A percentile compares a stretch with the other conserved stretches of the same genome.
Conservation (phyloP, 169 alveolate genomes). For the Plasmodium gallinaceum region DNA sequence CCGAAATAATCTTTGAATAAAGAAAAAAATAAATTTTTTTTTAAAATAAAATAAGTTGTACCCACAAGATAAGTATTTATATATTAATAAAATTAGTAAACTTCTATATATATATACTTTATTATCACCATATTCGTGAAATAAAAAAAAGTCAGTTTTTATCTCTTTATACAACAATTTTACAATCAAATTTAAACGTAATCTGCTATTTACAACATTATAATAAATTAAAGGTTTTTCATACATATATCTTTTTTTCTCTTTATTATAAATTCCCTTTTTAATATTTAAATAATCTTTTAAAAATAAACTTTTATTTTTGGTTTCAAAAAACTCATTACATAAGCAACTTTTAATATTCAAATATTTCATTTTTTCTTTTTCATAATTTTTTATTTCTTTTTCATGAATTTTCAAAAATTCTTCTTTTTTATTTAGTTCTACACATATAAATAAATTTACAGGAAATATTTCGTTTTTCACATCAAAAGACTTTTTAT, state of each 20-base stretch:
- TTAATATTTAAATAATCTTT: no score
- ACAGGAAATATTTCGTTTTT: constrained; percentile 58
- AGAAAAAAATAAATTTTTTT: constrained; percentile 50
- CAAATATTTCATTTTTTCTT: constrained; percentile 5
- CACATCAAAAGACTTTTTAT: constrained; percentile 51
- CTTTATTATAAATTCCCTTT: no score
- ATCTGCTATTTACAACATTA: background rate
- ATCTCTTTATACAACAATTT: constrained; percentile 63
- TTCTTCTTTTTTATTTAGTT: constrained; percentile 41
- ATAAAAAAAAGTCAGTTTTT: constrained; percentile 48
- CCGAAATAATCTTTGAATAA: constrained; percentile 60
- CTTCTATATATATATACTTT: constrained; percentile 50
- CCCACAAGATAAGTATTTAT: constrained; percentile 24
- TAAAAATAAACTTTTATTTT: background rate
- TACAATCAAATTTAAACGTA: constrained; percentile 20
- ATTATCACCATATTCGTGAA: constrained; percentile 43
- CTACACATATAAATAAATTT: constrained; percentile 20
- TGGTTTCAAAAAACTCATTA: background rate
- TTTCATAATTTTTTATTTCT: constrained; percentile 5
- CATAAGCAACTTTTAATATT: constrained; percentile 34
- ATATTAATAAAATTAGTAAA: constrained; percentile 26
- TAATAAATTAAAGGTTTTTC: background rate
- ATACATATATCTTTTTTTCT: no score
- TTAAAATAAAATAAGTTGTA: constrained; percentile 19
- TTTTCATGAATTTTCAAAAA: constrained; percentile 19